Evolutionary conservation across 2,329 filamentous ascomycete genomes (phyloP), one percentile per base, ranked within the genome.

Genomic region (Blastomyces parvus): DNA sequence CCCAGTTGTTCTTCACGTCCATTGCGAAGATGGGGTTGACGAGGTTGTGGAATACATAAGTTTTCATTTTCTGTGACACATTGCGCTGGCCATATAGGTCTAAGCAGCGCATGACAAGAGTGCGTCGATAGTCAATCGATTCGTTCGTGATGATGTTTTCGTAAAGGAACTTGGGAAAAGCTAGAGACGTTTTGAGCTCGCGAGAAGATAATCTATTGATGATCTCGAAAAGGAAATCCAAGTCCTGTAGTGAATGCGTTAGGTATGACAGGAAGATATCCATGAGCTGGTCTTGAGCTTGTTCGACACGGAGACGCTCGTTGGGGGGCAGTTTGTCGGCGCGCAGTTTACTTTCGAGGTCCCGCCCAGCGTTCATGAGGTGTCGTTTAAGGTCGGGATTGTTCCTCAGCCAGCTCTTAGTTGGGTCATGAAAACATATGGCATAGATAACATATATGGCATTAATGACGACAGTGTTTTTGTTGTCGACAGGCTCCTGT

Each of bases 11-110:
- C 84, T 94, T 93, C 48, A 96, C 88, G 76, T 99, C 94, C 89
- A 93, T 96, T 2, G 93, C 92, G 62, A 99, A 85, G 48, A 97
- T 96, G 0, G 94, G 95, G 70, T 97, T 99, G 67, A 97, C 90
- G 40, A 99, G 83, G 73, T 96, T 87, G 73, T 91, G 91, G 72
- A 99, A 86, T 44, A 95, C 81, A 74, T 96, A 99, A 61, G 91
- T 89, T 76, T 99, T 99, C 55, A 90, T 90, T 78, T 89, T 92
- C 75, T 97, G 94, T 0, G 89, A 86, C 14, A 88, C 89, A 56
- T 81, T 84, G 71, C 88, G 90, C 59, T 87, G 85, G 7, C 89
- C 87, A 73, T 97, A 99, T 0, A 91, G 81, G 63, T 97, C 92
- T 57, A 99, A 84, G 71, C 91, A 96, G 62, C 90, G 88, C 70